A percentile compares a stretch with the other conserved stretches of the same genome.
These are phyloP conservation scores for Trichoderma semiorbis DNA, from an alignment of 2,329 filamentous ascomycete genomes.

Conservation along the genomic window DNA sequence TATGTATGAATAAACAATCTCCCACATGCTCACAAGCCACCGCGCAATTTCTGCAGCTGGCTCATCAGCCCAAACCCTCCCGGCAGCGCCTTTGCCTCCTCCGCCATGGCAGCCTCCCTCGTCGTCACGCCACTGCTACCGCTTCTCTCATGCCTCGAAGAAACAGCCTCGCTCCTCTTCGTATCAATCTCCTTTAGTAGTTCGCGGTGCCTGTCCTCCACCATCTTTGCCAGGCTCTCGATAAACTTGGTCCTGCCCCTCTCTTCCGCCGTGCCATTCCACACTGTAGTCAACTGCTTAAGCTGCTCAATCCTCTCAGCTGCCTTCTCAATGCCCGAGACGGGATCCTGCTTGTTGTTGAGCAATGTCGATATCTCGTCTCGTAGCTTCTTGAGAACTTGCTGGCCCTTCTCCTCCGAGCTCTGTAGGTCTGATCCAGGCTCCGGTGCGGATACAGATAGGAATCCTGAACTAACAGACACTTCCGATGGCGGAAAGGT, in stretches of 20 bases:
- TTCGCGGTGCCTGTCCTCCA: slow-evolving; percentile 68
- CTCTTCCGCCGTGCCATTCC: slow-evolving; percentile 95
- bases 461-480: slow-evolving; percentile 77
- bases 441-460: slow-evolving; percentile 85
- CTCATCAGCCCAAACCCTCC: slow-evolving; percentile 60
- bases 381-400: slow-evolving; percentile 67
- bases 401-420: slow-evolving; percentile 82
- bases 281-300: slow-evolving; percentile 72
- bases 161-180: slow-evolving; percentile 31
- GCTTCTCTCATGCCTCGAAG: slow-evolving; percentile 23
- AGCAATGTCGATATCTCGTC: slow-evolving; percentile 70
- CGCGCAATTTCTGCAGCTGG: slow-evolving; percentile 59
- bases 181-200: slow-evolving; percentile 50
- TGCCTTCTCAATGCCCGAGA: slow-evolving; percentile 70
- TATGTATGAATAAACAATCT: not conserved
- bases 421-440: slow-evolving; percentile 60
- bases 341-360: slow-evolving; percentile 51
- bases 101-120: slow-evolving; percentile 31
- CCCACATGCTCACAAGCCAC: slow-evolving; percentile 41
- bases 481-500: slow-evolving; percentile 84
- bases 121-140: slow-evolving; percentile 29
- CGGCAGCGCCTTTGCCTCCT: slow-evolving; percentile 42
- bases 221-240: slow-evolving; percentile 73
- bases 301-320: slow-evolving; percentile 71
- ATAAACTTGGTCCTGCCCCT: slow-evolving; percentile 79